Base-by-base conservation (phyloP, 495 filamentous ascomycete species). In the Xylaria scruposa region DNA sequence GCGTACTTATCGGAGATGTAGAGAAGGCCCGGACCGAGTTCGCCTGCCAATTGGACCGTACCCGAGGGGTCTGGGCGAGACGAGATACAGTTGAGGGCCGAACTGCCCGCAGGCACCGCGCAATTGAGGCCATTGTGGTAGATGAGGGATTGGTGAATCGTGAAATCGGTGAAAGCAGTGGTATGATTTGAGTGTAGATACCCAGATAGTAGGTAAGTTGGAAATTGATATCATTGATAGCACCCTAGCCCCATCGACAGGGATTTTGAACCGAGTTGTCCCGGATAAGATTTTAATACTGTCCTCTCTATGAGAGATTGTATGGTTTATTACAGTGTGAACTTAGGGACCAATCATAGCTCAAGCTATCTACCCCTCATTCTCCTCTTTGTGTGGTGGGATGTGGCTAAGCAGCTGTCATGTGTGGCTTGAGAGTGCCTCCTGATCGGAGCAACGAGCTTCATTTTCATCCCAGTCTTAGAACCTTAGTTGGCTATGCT, bases 61-160 rank as follows among this genome's bases (percentile, higher is more conserved):
- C 67, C 67, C 72, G 74, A 26, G 83, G 78, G 72, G 70, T 71
- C 74, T 79, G 78, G 71, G 78, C 68, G 38, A 83, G 74, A 46
- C 81, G 77, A 64, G 81, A 77, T 51, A 84, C 65, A 24, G 74
- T 80, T 58, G 80, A 82, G 49, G 82, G 84, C 68, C 83, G 79
- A 66, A 82, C 81, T 66, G 75, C 78, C 78, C 82, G 75, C 54
- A 86, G 72, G 77, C 81, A 85, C 77, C 83, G 79, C 60, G 82
- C 81, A 78, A 86, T 85, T 79, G 85, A 85, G 66, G 84, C 83
- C 85, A 86, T 86, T 73, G 63, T 73, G 40, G 38, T 38, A 24
- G 49, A 66, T 49, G 49, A 68, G 38, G 49, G 19, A 29, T 42
- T 42, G 73, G 67, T 70, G 61, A 70, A 12, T 66, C 63, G 63